Conservation (phyloP, 2,329 filamentous ascomycete species). For the Colletotrichum shisoi region DNA sequence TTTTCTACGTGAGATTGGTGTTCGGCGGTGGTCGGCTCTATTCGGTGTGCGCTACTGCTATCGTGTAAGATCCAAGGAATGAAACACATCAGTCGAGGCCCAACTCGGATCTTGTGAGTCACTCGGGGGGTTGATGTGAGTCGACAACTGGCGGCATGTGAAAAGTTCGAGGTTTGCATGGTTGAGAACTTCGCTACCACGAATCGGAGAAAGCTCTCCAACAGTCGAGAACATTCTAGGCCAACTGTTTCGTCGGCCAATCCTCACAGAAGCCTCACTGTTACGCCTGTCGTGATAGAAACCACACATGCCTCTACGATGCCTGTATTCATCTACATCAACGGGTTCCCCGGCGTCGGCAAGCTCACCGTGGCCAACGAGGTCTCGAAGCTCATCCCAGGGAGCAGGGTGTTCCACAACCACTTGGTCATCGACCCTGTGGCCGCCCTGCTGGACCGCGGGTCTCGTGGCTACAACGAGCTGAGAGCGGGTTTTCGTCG, state of each 20-base stretch:
- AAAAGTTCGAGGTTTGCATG: neutral
- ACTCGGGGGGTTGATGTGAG: neutral
- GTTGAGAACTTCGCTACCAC: neutral
- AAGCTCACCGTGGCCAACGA: conserved; percentile 47
- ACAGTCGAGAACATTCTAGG: neutral
- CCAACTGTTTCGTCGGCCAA: neutral
- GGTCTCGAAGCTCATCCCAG: conserved; percentile 42
- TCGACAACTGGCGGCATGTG: neutral
- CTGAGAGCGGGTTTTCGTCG: conserved; percentile 35
- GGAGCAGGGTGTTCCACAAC: conserved; percentile 45
- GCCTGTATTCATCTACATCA: conserved; percentile 45
- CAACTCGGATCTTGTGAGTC: neutral
- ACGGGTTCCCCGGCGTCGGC: conserved; percentile 47
- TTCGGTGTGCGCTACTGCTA: neutral
- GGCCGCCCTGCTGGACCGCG: conserved; percentile 40
- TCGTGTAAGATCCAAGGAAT: neutral
- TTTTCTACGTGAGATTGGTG: neutral
- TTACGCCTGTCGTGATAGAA: neutral
- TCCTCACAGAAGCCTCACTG: neutral
- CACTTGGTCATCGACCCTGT: conserved; percentile 46
- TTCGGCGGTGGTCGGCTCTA: neutral
- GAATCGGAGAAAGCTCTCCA: neutral
- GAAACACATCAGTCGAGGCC: neutral
- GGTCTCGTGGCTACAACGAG: conserved; percentile 42
- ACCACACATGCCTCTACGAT: neutral